These are phyloP conservation scores for Aspergillus tubingensis DNA, from an alignment of 2,329 filamentous ascomycete species.

Conservation along the genomic window DNA sequence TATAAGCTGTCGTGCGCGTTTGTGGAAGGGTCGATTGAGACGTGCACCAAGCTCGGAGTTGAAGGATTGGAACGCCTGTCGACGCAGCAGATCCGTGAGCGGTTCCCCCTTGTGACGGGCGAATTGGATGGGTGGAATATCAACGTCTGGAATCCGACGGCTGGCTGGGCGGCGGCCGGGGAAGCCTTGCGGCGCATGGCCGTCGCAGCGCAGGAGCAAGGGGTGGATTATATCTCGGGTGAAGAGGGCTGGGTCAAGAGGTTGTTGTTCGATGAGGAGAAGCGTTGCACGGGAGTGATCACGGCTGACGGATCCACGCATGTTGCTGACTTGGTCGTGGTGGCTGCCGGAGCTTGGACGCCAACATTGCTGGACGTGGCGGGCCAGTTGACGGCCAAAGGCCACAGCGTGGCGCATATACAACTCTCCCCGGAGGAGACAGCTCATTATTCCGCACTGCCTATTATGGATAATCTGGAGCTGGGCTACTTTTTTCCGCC, in stretches of 20 bases:
- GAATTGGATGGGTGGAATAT: neutral
- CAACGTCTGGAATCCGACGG: neutral
- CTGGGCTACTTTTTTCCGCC: conserved; percentile 7
- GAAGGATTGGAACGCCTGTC: neutral
- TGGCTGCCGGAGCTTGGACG: neutral
- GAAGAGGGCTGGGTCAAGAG: neutral
- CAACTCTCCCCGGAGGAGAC: neutral
- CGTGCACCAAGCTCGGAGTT: neutral
- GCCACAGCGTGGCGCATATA: neutral
- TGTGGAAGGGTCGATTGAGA: conserved; percentile 1
- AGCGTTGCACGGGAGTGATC: neutral
- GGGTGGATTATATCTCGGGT: neutral
- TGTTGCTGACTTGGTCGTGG: neutral
- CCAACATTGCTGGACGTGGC: neutral
- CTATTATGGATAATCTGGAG: conserved; percentile 6
- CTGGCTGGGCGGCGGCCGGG: neutral
- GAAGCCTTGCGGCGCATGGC: neutral
- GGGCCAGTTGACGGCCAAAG: neutral
- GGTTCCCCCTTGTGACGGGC: neutral
- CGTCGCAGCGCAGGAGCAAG: neutral
- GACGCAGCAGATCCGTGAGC: neutral
- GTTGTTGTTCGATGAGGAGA: neutral
- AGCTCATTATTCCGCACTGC: neutral
- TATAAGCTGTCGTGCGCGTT: neutral
- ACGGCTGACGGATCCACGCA: neutral